Percentiles rank a stretch among this genome's conserved stretches.
phyloP scores from a whole-genome alignment of 2,329 filamentous ascomycete species.

The Coleophoma cylindrospora region DNA sequence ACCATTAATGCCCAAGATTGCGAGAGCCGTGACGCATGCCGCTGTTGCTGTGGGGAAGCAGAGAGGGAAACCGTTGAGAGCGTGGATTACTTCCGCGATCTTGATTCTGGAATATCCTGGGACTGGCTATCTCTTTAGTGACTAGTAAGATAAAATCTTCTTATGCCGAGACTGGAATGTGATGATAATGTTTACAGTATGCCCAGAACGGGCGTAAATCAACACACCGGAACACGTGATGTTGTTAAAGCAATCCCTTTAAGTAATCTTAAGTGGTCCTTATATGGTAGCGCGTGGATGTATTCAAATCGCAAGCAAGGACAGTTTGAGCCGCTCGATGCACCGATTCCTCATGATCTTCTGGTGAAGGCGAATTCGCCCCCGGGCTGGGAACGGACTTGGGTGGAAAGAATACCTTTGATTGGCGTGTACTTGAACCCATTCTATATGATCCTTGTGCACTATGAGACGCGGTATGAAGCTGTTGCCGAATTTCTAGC shows the following conservation, averaged over 20 bases:
- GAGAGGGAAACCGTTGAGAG: constrained; percentile 28
- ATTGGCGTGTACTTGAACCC: constrained; percentile 26
- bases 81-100: constrained; percentile 32
- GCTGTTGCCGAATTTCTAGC: constrained; percentile 37
- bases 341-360: constrained; percentile 17
- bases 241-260: constrained; percentile 9
- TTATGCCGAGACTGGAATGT: neutral
- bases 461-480: constrained; percentile 32
- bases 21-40: constrained; percentile 28
- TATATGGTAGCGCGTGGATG: constrained; percentile 33
- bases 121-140: constrained; percentile 25
- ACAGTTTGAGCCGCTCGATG: constrained; percentile 25
- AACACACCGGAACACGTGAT: constrained; percentile 10
- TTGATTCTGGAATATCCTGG: constrained; percentile 31
- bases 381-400: constrained; percentile 8
- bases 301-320: constrained; percentile 25
- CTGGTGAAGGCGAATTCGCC: constrained; percentile 3
- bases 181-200: neutral
- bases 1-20: constrained; percentile 30
- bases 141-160: constrained; percentile 22
- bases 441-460: constrained; percentile 21
- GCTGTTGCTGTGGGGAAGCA: constrained; percentile 28
- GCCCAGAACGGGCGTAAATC: constrained; percentile 1
- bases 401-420: constrained; percentile 8
- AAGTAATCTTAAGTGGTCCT: constrained; percentile 29